Evolutionary conservation across 2,329 filamentous ascomycete genomes (phyloP), one percentile per base, ranked within the genome.

Genomic region (Xylariaceae sp.): DNA sequence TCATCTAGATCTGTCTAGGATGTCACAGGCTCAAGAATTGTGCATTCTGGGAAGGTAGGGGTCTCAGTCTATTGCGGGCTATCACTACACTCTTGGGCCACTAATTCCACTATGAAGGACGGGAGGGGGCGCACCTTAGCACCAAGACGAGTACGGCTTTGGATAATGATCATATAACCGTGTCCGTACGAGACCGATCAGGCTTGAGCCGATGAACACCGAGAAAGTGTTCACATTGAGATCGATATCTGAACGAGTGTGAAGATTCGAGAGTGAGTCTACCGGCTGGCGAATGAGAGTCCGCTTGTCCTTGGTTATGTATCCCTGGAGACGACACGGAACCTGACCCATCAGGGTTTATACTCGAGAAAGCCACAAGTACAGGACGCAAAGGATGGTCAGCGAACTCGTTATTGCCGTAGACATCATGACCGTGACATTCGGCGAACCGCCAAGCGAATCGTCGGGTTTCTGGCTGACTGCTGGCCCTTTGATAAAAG

Each of bases 31-130:
- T 83, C 81, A 1, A 81, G 75, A 52, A 83, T 83, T 6, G 79
- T 76, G 60, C 80, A 83, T 65, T 83, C 81, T 0, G 81, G 81
- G 61, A 80, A 83, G 0, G 78, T 76, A 57, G 82, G 80, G 3
- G 74, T 67, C 0, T 77, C 77, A 23, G 76, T 71, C 79, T 81
- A 54, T 9, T 19, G 21, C 20, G 12, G 41, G 20, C 44, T 26
- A 48, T 7, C n/a, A 26, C 20, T 63, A 18, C 58, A 61, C 52
- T 37, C 3, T 14, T 23, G n/a, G 26, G 45, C 41, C n/a, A 47
- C 48, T 29, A n/a, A 32, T 23, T 10, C 20, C 44, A 42, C 32
- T 16, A 42, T 1, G 6, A 16, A n/a, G 20, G 14, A 44, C n/a
- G 23, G 4, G 21, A 40, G 20, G 29, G 10, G 44, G 12, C 65